Percentiles rank a stretch among this genome's conserved stretches.
Evolutionary conservation across 2,329 filamentous ascomycete genomes (phyloP).

Genomic region (Neocatenulostroma microsporum): DNA sequence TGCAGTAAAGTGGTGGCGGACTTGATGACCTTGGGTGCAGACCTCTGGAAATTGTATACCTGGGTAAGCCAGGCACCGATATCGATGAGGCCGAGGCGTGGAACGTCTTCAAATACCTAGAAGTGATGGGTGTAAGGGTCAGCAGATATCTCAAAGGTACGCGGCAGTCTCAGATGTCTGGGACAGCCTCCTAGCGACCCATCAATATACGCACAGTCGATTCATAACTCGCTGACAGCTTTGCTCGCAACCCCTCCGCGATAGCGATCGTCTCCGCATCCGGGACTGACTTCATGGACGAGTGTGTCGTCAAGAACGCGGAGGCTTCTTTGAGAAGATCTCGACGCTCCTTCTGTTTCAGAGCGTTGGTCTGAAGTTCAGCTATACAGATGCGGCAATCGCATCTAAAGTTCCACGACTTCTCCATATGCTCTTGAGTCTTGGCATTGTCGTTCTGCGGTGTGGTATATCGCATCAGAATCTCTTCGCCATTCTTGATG

Average conservation of each 20-base stretch:
- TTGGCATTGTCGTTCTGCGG: conserved; percentile 20
- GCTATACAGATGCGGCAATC: conserved; percentile 5
- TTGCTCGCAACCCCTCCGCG: conserved; percentile 1
- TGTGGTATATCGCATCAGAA: conserved; percentile 23
- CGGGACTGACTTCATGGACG: neutral
- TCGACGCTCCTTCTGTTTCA: conserved; percentile 1
- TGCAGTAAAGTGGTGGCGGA: conserved; percentile 7
- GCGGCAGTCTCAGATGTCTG: no score
- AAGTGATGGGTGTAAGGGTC: no score
- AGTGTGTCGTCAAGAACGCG: neutral
- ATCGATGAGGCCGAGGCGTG: conserved; percentile 9
- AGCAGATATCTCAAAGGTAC: no score
- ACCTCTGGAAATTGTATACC: no score
- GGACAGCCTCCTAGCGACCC: no score
- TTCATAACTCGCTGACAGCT: conserved; percentile 2
- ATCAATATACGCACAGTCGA: no score
- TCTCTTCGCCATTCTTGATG: conserved; percentile 39
- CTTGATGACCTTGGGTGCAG: conserved; percentile 6
- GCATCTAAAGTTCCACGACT: conserved; percentile 8
- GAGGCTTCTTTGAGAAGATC: conserved; percentile 1
- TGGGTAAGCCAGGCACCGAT: conserved; percentile 14
- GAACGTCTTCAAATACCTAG: conserved; percentile 11
- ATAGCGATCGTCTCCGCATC: neutral
- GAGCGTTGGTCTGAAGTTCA: neutral
- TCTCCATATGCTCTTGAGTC: conserved; percentile 26